Percentiles rank a stretch among this genome's conserved stretches.
These are phyloP conservation scores for Microdochium nivale DNA, from an alignment of 2,329 filamentous ascomycete species.

Conservation along the genomic window DNA sequence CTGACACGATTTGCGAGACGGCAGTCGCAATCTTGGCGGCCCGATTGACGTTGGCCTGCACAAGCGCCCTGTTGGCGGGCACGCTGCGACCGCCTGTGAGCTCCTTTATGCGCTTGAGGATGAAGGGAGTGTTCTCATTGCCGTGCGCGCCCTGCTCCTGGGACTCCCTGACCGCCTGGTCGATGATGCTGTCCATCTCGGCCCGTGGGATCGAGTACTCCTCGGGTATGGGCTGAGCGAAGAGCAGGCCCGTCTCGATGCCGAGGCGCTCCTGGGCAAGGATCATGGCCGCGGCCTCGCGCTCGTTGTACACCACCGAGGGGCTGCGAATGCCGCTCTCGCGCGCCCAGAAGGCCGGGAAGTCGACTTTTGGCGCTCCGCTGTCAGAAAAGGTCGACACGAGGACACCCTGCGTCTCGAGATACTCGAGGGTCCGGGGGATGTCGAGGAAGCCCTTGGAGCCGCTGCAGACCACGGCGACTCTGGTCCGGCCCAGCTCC, in stretches of 20 bases:
- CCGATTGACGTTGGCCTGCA: conserved; percentile 42
- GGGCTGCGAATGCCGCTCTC: conserved; percentile 81
- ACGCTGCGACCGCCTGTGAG: conserved; percentile 66
- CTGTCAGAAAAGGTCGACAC: conserved; percentile 89
- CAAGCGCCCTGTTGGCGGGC: conserved; percentile 60
- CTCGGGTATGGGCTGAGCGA: conserved; percentile 80
- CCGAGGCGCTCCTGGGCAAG: conserved; percentile 65
- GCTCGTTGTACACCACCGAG: conserved; percentile 62
- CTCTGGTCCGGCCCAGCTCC: conserved; percentile 80
- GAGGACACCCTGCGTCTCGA: conserved; percentile 65
- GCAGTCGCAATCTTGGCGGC: conserved; percentile 47
- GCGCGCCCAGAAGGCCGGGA: conserved; percentile 87
- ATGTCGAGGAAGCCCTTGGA: conserved; percentile 97
- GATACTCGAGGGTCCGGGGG: conserved; percentile 72
- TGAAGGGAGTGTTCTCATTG: conserved; percentile 75
- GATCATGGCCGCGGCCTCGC: conserved; percentile 83
- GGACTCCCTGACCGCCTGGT: conserved; percentile 57
- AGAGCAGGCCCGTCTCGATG: conserved; percentile 71
- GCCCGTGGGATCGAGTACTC: conserved; percentile 59
- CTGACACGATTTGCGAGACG: conserved; percentile 34
- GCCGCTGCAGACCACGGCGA: conserved; percentile 82
- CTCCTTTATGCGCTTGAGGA: conserved; percentile 70
- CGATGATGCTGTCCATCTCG: conserved; percentile 63
- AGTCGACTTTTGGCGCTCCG: conserved; percentile 62
- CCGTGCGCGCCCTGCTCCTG: conserved; percentile 59